phyloP scores from a whole-genome alignment of 2,329 filamentous ascomycete genomes.

The Hansfordia pulvinata region DNA sequence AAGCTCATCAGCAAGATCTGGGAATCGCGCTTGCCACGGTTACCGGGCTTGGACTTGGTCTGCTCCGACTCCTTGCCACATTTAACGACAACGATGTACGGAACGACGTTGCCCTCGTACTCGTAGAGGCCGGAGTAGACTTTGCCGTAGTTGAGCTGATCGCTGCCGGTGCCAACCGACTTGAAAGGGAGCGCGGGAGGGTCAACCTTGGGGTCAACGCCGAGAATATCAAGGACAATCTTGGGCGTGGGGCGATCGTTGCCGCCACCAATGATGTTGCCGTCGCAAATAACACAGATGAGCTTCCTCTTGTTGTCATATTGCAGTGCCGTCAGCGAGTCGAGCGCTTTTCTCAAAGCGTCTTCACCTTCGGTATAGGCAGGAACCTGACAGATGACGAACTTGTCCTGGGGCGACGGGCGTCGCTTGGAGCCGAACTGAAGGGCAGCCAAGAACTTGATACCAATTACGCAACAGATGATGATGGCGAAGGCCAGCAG shows the following conservation, averaged over 20 bases:
- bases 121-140: constrained; percentile 98
- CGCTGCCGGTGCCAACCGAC: constrained; percentile 74
- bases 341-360: constrained; percentile 79
- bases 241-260: constrained; percentile 96
- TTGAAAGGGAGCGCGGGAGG: constrained; percentile 90
- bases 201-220: constrained; percentile 92
- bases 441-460: constrained; percentile 87
- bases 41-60: constrained; percentile 80
- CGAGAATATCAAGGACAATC: constrained; percentile 93
- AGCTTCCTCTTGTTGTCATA: constrained; percentile 99
- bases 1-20: constrained; percentile 95
- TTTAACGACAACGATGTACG: constrained; percentile 92
- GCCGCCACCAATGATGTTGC: constrained; percentile 89
- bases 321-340: constrained; percentile 84
- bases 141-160: constrained; percentile 96
- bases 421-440: constrained; percentile 87
- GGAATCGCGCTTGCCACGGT: constrained; percentile 96
- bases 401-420: constrained; percentile 88
- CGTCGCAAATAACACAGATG: constrained; percentile 91
- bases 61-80: constrained; percentile 95
- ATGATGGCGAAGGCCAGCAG: constrained; percentile 78
- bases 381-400: constrained; percentile 95
- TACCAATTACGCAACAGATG: constrained; percentile 61
- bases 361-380: constrained; percentile 98
- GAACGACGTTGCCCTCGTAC: constrained; percentile 93